Evolutionary conservation across 1,139 yeast genomes (phyloP).

Genomic region (Suhomyces bolitotheri): DNA sequence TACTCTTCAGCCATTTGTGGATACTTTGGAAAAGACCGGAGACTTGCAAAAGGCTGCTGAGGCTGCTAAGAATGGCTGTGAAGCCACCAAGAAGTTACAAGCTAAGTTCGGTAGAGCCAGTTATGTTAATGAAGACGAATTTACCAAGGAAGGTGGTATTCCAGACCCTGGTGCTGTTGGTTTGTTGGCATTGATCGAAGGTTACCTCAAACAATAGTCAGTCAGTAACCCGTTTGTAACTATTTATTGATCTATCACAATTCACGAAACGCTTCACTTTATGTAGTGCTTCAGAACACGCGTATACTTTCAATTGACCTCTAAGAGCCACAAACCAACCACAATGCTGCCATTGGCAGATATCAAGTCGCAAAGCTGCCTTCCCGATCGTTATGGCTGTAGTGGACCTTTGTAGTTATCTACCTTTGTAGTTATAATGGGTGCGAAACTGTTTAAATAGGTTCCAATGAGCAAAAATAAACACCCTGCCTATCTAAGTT

Average conservation of each 20-base stretch:
- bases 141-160: slow-evolving; percentile 52
- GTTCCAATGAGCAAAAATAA: neutral
- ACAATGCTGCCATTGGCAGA: too few relatives aligned
- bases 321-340: too few relatives aligned
- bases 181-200: slow-evolving; percentile 64
- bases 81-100: slow-evolving; percentile 65
- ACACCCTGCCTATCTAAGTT: neutral
- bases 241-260: neutral
- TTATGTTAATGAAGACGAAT: slow-evolving; percentile 69
- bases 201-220: slow-evolving; percentile 27
- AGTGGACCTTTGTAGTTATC: slow-evolving; percentile 14
- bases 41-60: slow-evolving; percentile 59
- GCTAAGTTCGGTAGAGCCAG: slow-evolving; percentile 95
- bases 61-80: slow-evolving; percentile 77
- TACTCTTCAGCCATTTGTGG: slow-evolving; percentile 83
- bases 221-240: slow-evolving; percentile 1
- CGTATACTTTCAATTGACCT: too few relatives aligned
- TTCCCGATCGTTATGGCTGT: too few relatives aligned
- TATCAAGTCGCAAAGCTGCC: too few relatives aligned
- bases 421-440: slow-evolving; percentile 13
- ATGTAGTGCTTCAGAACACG: neutral
- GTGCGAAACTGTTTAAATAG: slow-evolving; percentile 11
- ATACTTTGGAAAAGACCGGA: slow-evolving; percentile 49
- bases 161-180: slow-evolving; percentile 97
- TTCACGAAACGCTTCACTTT: neutral